Base-by-base conservation (phyloP, 768 basidiomycete species). In the Kwoniella sp. region DNA sequence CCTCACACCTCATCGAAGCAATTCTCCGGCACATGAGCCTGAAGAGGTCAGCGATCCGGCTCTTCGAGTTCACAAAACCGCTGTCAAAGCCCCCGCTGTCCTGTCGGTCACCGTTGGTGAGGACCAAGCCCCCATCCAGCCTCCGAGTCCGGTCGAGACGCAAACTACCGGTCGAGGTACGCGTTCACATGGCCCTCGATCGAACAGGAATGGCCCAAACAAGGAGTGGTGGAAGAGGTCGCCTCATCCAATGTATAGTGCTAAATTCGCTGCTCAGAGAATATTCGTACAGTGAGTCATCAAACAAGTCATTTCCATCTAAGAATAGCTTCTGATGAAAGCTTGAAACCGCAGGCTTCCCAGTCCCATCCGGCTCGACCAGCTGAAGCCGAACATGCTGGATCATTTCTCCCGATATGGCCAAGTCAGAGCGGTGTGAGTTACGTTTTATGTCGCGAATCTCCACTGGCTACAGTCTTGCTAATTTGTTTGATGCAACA, bases 391-490 rank as follows among this genome's bases (percentile, higher is more conserved):
- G n/a, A 44, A 54, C 8, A 61, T 73, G 51, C n/a, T 10, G 0
- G 51, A 64, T 15, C 69, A 73, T 36, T 73, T 71, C 58, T 51
- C 65, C 1, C 36, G 49, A 30, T 73, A 64, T 26, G 72, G 72
- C 1, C 6, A 24, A 7, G 36, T 73, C 19, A 21, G 60, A 15
- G 30, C 53, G 15, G 54, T 57, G 67, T 73, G 37, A 66, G 68
- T 44, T 44, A 3, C 17, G 10, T 9, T 19, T 3, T 44, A 9
- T 19, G 7, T 19, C 8, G n/a, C n/a, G n/a, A n/a, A n/a, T n/a
- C n/a, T n/a, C n/a, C n/a, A n/a, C n/a, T n/a, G n/a, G n/a, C n/a
- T n/a, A n/a, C n/a, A n/a, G n/a, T n/a, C n/a, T n/a, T n/a, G n/a
- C n/a, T n/a, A n/a, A n/a, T n/a, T n/a, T n/a, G n/a, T n/a, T n/a